These are phyloP conservation scores for Hemileccinum impolitum DNA, from an alignment of 768 basidiomycete genomes.

Conservation along the genomic window DNA sequence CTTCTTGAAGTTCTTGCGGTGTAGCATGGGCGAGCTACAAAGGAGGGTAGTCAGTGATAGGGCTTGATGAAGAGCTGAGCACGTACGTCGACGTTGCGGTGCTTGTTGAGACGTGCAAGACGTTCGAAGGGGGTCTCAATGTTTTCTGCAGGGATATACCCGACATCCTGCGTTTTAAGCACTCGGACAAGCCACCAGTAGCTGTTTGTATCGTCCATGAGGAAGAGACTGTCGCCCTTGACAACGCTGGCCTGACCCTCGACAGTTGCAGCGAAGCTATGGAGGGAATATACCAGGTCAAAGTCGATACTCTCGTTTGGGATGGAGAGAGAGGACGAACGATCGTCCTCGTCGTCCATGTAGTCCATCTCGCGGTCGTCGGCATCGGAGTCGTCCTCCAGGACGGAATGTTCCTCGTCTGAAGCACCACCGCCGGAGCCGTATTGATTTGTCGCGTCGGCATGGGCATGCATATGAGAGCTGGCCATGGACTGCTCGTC, in stretches of 20 bases:
- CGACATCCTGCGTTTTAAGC: conserved; percentile 97
- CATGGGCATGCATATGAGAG: conserved; percentile 45
- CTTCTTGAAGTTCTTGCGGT: conserved; percentile 55
- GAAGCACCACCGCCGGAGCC: conserved; percentile 40
- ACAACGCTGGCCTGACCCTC: conserved; percentile 99
- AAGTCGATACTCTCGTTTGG: conserved; percentile 93
- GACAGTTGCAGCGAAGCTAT: conserved; percentile 96
- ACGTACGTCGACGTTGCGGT: conserved; percentile 93
- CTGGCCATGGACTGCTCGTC: conserved; percentile 49
- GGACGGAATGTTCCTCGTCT: conserved; percentile 77
- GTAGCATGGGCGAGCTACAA: conserved; percentile 33
- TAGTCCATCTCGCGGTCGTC: conserved; percentile 67
- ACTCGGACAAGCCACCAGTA: conserved; percentile 99
- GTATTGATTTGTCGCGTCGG: conserved; percentile 42
- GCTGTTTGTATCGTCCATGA: conserved; percentile 98
- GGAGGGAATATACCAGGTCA: conserved; percentile 88
- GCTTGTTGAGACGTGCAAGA: conserved; percentile 92
- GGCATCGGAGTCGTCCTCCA: conserved; percentile 80
- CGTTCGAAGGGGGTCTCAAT: conserved; percentile 98
- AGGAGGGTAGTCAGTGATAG: neutral
- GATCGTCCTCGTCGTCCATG: conserved; percentile 73
- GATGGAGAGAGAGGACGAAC: conserved; percentile 79
- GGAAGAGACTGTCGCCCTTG: conserved; percentile 93
- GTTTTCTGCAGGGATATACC: conserved; percentile 98
- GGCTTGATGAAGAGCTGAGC: neutral